Evolutionary conservation across 1,284 basidiomycete species (phyloP).

Genomic region (Schizopora paradoxa): DNA sequence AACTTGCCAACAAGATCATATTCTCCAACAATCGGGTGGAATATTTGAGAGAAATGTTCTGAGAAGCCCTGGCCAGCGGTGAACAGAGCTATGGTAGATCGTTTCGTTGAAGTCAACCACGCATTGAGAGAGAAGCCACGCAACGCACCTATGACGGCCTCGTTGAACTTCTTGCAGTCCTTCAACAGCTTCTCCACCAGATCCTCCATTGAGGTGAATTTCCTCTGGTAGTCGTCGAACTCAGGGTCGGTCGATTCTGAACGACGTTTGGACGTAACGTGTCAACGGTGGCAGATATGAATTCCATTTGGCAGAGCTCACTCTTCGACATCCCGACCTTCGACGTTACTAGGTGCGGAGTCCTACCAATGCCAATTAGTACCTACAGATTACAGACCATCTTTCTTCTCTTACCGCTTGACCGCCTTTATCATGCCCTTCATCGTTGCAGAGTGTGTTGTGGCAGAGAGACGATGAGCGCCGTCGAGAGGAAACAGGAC

Average conservation of each 20-base stretch:
- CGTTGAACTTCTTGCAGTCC: conserved; percentile 85
- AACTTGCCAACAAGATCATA: conserved; percentile 77
- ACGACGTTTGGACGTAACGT: conserved; percentile 11
- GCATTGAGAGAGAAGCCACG: conserved; percentile 6
- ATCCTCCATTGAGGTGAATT: conserved; percentile 75
- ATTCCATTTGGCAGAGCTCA: conserved; percentile 36
- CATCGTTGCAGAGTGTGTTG: conserved; percentile 38
- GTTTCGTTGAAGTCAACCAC: conserved; percentile 1
- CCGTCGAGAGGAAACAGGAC: conserved; percentile 3
- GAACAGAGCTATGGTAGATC: conserved; percentile 59
- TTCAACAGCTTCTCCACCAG: conserved; percentile 88
- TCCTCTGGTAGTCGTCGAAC: conserved; percentile 77
- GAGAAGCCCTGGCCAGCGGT: conserved; percentile 74
- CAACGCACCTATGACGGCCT: conserved; percentile 69
- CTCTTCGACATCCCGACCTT: conserved; percentile 90
- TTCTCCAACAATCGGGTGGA: conserved; percentile 79
- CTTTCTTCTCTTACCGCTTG: conserved; percentile 51
- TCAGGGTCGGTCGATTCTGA: conserved; percentile 83
- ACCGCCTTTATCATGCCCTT: conserved; percentile 79
- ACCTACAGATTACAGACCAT: too few relatives aligned
- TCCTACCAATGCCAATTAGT: conserved; percentile 40
- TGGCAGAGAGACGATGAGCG: not conserved
- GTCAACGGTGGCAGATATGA: conserved; percentile 10
- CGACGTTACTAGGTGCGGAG: conserved; percentile 81
- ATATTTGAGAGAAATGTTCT: conserved; percentile 71